A percentile compares a stretch with the other conserved stretches of the same genome.
Evolutionary conservation across 495 filamentous ascomycete genomes (phyloP).

Genomic region (Darksidea phi): DNA sequence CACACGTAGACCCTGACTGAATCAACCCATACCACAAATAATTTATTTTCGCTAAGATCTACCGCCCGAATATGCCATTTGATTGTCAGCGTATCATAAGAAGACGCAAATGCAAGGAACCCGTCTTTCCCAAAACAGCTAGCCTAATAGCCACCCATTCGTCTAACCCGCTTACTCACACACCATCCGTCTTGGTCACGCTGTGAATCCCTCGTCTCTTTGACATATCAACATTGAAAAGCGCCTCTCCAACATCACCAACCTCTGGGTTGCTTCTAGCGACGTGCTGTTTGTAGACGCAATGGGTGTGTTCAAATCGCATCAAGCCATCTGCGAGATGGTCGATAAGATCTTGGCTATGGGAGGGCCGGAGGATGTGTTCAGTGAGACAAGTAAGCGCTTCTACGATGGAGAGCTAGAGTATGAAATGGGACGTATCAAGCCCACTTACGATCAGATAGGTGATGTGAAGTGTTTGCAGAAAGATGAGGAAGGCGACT

Average conservation of each 20-base stretch:
- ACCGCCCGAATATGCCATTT: too few relatives aligned
- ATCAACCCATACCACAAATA: too few relatives aligned
- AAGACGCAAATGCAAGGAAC: too few relatives aligned
- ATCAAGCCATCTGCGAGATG: conserved; percentile 11
- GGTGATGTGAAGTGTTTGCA: conserved; percentile 1
- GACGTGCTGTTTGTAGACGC: conserved; percentile 12
- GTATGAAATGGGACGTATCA: too few relatives aligned
- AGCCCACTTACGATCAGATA: not conserved
- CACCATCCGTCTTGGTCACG: not conserved
- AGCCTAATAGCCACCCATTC: too few relatives aligned
- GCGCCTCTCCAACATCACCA: not conserved
- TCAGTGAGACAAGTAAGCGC: conserved; percentile 5
- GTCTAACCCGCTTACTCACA: too few relatives aligned
- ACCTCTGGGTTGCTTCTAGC: conserved; percentile 1
- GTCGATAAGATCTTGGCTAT: conserved; percentile 6
- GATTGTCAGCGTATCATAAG: too few relatives aligned
- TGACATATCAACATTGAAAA: not conserved
- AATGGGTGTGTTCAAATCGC: conserved; percentile 13
- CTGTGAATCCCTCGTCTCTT: not conserved
- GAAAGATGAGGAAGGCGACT: not conserved
- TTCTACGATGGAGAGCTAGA: not conserved
- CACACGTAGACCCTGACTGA: too few relatives aligned
- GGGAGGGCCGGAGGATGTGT: conserved; percentile 1
- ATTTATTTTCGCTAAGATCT: too few relatives aligned
- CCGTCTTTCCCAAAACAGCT: too few relatives aligned